A percentile compares a stretch with the other conserved stretches of the same genome.
These are phyloP conservation scores for Candida sakaeoensis DNA, from an alignment of 805 yeast species.

Conservation along the genomic window DNA sequence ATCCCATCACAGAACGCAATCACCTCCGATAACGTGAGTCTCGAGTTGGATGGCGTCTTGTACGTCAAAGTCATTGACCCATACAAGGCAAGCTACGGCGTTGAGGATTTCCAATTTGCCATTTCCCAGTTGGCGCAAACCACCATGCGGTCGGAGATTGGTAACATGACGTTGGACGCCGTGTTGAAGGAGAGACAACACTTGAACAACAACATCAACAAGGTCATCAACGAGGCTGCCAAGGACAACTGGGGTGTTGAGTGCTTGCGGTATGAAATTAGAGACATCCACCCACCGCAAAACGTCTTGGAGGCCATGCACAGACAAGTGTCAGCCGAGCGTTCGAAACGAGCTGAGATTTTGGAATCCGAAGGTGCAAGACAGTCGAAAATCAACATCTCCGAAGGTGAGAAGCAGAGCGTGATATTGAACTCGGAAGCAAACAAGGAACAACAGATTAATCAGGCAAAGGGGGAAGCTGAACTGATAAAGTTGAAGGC, in stretches of 20 bases:
- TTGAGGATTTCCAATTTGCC: conserved; percentile 84
- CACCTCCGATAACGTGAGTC: conserved; percentile 79
- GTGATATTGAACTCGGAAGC: conserved; percentile 77
- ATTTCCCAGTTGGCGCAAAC: conserved; percentile 84
- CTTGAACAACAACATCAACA: conserved; percentile 68
- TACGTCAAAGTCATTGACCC: conserved; percentile 77
- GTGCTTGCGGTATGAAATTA: conserved; percentile 80
- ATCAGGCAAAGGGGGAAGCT: conserved; percentile 71
- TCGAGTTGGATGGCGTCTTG: conserved; percentile 81
- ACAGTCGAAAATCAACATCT: conserved; percentile 74
- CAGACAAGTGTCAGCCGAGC: conserved; percentile 82
- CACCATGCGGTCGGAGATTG: conserved; percentile 87
- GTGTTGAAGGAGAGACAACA: conserved; percentile 74
- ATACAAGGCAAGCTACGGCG: conserved; percentile 82
- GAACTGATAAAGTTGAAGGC: conserved; percentile 64
- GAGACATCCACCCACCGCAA: conserved; percentile 84
- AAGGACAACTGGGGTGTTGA: conserved; percentile 76
- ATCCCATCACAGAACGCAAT: conserved; percentile 82
- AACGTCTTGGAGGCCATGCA: conserved; percentile 89
- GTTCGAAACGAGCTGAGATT: conserved; percentile 84
- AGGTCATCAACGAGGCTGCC: conserved; percentile 82
- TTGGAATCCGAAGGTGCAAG: conserved; percentile 82
- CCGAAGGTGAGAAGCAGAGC: conserved; percentile 76
- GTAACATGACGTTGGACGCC: conserved; percentile 74
- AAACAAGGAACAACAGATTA: conserved; percentile 54